These are phyloP conservation scores for Brasenia schreberi DNA, from an alignment of 164 flowering plant species.

Conservation along the genomic window DNA sequence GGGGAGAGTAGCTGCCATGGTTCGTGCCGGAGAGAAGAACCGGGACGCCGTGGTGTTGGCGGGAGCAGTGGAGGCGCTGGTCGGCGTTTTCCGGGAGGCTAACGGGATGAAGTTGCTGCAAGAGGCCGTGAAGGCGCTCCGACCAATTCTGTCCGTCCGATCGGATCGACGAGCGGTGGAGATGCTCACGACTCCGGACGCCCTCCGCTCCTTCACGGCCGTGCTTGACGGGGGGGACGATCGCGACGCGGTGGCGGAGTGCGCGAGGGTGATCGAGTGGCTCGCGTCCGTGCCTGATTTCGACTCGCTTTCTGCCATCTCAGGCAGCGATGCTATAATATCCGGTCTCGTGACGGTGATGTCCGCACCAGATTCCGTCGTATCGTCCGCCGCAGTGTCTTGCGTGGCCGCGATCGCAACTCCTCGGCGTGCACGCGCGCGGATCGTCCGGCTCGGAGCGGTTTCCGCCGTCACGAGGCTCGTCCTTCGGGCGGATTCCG, in stretches of 20 bases:
- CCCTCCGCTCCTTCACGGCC: neutral
- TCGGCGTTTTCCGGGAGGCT: constrained; percentile 17
- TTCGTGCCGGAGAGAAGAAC: constrained; percentile 30
- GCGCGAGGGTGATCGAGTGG: neutral
- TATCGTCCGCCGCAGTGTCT: constrained; percentile 34
- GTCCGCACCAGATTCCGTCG: constrained; percentile 7
- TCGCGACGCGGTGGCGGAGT: neutral
- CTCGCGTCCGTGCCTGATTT: constrained; percentile 18
- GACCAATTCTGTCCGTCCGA: neutral
- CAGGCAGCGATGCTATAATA: constrained; percentile 28
- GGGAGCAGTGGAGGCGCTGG: constrained; percentile 24
- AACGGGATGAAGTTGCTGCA: constrained; percentile 13
- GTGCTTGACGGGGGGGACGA: neutral
- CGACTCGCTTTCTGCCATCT: constrained; percentile 28
- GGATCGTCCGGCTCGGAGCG: constrained; percentile 32
- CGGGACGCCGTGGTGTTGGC: constrained; percentile 27
- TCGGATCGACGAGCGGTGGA: neutral
- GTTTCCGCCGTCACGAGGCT: constrained; percentile 20
- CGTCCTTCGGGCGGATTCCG: constrained; percentile 12
- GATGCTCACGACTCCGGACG: neutral
- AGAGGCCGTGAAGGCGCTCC: constrained; percentile 20
- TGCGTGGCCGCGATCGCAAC: constrained; percentile 33
- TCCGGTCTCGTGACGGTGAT: constrained; percentile 23
- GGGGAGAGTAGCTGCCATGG: constrained; percentile 21
- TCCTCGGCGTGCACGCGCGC: constrained; percentile 18